These are phyloP conservation scores for Handroanthus guayacan DNA, from an alignment of 257 asterid genomes.

Conservation along the genomic window DNA sequence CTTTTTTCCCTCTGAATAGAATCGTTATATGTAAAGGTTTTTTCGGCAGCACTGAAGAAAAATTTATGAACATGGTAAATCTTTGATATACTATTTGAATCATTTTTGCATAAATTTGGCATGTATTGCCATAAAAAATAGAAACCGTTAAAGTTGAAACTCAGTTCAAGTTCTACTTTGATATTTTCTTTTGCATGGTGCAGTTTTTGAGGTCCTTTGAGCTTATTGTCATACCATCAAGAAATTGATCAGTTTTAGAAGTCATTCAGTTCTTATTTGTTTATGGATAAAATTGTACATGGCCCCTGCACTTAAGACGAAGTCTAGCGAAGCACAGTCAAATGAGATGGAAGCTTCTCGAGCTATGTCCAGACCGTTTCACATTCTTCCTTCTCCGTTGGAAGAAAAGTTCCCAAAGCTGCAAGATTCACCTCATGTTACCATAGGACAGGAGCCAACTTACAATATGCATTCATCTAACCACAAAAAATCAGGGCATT, in stretches of 20 bases:
- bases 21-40: neutral
- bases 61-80: no score
- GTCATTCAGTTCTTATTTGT: slow-evolving; percentile 20
- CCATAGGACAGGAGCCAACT: slow-evolving; percentile 43
- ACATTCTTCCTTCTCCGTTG: slow-evolving; percentile 51
- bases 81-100: neutral
- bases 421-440: slow-evolving; percentile 52
- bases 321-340: slow-evolving; percentile 44
- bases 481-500: slow-evolving; percentile 43
- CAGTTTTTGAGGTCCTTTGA: slow-evolving; percentile 23
- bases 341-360: slow-evolving; percentile 54
- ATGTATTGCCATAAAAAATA: neutral
- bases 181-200: slow-evolving; percentile 26
- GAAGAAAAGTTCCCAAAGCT: slow-evolving; percentile 52
- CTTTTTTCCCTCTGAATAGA: neutral
- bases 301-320: slow-evolving; percentile 47
- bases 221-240: neutral
- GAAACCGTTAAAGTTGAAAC: neutral
- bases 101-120: neutral
- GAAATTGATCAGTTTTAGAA: neutral
- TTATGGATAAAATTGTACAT: slow-evolving; percentile 53
- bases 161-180: neutral
- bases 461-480: slow-evolving; percentile 39
- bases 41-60: neutral
- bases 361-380: slow-evolving; percentile 46